These are phyloP conservation scores for Chlamydomonas sphaeroides DNA, from an alignment of 139 green algal species.

Conservation along the genomic window DNA sequence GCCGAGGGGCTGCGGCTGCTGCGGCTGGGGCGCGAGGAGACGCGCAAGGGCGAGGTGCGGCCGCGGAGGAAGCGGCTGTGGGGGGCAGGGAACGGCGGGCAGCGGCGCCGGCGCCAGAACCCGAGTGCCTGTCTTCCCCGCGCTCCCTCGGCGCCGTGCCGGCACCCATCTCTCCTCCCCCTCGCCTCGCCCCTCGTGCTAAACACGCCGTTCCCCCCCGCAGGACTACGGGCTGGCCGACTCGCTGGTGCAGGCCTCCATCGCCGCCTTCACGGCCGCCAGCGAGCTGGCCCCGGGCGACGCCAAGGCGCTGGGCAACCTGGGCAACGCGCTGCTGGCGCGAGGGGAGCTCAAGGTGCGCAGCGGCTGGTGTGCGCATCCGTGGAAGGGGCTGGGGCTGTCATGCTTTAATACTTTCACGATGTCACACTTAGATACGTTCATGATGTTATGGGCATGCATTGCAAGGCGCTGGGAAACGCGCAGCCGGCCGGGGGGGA, in stretches of 20 bases:
- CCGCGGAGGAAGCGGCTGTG: too few relatives aligned
- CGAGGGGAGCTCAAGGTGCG: constrained; percentile 53
- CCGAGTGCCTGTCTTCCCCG: too few relatives aligned
- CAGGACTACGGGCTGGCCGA: constrained; percentile 55
- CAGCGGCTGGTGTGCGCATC: not conserved
- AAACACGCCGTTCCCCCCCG: not conserved
- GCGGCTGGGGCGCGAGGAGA: constrained; percentile 51
- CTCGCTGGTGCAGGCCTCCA: constrained; percentile 19
- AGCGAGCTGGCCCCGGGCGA: not conserved
- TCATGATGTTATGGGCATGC: too few relatives aligned
- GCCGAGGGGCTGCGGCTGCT: constrained; percentile 50
- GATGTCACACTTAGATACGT: too few relatives aligned
- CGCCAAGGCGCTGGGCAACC: constrained; percentile 48
- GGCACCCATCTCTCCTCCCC: not conserved
- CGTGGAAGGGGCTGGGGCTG: too few relatives aligned
- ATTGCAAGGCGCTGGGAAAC: too few relatives aligned
- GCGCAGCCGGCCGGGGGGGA: too few relatives aligned
- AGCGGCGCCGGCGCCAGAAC: too few relatives aligned
- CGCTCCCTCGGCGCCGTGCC: too few relatives aligned
- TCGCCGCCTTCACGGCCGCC: constrained; percentile 39
- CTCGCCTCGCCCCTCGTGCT: not conserved
- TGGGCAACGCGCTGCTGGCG: constrained; percentile 55
- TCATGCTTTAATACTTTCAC: too few relatives aligned
- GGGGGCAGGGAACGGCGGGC: too few relatives aligned
- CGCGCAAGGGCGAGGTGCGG: constrained; percentile 49